Evolutionary conservation across 1,139 yeast genomes (phyloP).

Genomic region (Candida neerlandica): DNA sequence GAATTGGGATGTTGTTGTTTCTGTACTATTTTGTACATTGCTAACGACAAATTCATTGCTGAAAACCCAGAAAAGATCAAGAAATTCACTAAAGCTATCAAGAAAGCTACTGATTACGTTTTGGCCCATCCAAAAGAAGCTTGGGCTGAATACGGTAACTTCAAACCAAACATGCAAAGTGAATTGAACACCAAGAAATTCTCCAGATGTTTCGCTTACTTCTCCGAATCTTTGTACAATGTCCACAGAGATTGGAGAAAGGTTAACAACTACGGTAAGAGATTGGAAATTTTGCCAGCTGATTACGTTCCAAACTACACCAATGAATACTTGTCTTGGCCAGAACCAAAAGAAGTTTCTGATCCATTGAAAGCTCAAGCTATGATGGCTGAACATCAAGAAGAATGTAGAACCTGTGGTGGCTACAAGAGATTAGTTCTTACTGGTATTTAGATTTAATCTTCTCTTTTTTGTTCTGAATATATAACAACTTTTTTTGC

Average conservation of each 20-base stretch:
- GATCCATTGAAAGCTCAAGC: constrained; percentile 52
- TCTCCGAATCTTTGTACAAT: constrained; percentile 53
- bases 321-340: constrained; percentile 54
- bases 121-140: constrained; percentile 47
- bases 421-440: constrained; percentile 50
- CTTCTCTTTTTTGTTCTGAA: no score
- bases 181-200: constrained; percentile 48
- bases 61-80: constrained; percentile 51
- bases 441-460: constrained; percentile 4
- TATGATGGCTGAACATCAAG: constrained; percentile 49
- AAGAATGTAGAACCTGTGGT: constrained; percentile 48
- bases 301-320: constrained; percentile 54
- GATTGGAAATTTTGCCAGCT: constrained; percentile 53
- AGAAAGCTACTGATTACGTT: constrained; percentile 52
- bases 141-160: constrained; percentile 48
- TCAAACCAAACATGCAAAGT: constrained; percentile 51
- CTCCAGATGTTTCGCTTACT: constrained; percentile 58
- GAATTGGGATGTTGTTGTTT: constrained; percentile 63
- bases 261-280: constrained; percentile 57
- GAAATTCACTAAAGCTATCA: constrained; percentile 49
- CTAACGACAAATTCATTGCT: constrained; percentile 53
- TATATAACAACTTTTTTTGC: constrained; percentile 1
- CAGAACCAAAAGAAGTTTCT: constrained; percentile 47
- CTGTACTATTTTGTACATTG: constrained; percentile 58
- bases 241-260: constrained; percentile 61